A percentile compares a stretch with the other conserved stretches of the same genome.
These are phyloP conservation scores for Suillus variegatus DNA, from an alignment of 768 basidiomycete species.

Conservation along the genomic window DNA sequence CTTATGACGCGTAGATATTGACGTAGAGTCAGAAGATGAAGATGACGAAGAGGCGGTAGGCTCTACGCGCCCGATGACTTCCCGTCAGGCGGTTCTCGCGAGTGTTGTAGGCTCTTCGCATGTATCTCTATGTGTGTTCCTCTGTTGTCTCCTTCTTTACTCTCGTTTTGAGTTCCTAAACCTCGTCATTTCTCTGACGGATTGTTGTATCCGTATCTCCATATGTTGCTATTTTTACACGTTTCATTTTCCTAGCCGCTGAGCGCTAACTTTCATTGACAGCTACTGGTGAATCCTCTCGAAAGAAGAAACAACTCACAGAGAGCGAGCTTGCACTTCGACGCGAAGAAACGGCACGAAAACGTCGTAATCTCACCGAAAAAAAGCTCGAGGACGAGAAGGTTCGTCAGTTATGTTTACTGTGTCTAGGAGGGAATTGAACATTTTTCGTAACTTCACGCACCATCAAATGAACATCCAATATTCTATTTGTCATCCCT, in stretches of 20 bases:
- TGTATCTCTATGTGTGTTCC: conserved; percentile 55
- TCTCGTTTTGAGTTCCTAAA: background rate
- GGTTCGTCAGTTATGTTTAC: conserved; percentile 37
- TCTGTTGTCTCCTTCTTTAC: background rate
- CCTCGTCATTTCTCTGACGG: background rate
- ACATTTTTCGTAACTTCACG: background rate
- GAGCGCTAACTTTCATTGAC: background rate
- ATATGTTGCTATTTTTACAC: background rate
- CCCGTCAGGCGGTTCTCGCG: conserved; percentile 70
- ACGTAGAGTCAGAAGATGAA: conserved; percentile 43
- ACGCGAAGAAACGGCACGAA: conserved; percentile 79
- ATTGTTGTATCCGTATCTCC: background rate
- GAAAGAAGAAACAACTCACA: conserved; percentile 67
- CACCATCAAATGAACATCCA: background rate
- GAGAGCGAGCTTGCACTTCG: conserved; percentile 73
- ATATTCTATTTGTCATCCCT: conserved; percentile 2
- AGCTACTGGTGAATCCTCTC: conserved; percentile 16
- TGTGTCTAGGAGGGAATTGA: background rate
- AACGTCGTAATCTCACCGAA: conserved; percentile 77
- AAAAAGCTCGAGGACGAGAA: conserved; percentile 88
- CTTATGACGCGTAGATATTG: conserved; percentile 31
- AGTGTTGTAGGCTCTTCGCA: conserved; percentile 70
- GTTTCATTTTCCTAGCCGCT: background rate
- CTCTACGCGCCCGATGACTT: conserved; percentile 46
- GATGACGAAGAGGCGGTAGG: conserved; percentile 38